Evolutionary conservation across 192 early-diverging fungal species (phyloP).

Genomic region (Backusella luteola): DNA sequence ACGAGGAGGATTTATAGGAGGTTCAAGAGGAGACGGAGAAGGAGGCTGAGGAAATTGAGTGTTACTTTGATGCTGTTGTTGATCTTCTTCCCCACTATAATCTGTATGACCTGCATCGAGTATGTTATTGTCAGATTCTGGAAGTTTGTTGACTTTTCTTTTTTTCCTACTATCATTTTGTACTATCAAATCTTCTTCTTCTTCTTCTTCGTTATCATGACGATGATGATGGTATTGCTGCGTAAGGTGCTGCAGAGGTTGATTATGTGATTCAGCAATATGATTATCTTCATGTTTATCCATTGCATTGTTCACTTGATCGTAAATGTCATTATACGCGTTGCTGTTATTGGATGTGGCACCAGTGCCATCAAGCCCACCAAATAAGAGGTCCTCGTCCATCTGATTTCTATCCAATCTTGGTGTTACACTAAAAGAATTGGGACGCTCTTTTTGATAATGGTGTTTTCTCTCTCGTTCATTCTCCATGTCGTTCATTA

Average conservation of each 20-base stretch:
- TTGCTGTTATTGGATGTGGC: too few species aligned
- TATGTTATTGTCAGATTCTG: not conserved
- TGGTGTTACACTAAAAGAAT: not conserved
- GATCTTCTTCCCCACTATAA: not conserved
- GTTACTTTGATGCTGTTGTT: not conserved
- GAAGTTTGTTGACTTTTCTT: not conserved
- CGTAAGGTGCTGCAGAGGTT: not conserved
- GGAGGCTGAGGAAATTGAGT: not conserved
- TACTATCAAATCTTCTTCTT: not conserved
- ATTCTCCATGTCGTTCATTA: not conserved
- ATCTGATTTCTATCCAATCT: not conserved
- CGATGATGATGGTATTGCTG: not conserved
- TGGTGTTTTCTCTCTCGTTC: not conserved
- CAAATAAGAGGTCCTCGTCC: not conserved
- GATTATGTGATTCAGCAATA: not conserved
- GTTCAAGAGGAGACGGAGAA: not conserved
- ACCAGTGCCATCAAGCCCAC: not conserved
- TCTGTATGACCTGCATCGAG: not conserved
- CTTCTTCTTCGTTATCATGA: not conserved
- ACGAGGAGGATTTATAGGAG: not conserved
- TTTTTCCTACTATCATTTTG: not conserved
- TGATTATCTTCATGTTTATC: not conserved
- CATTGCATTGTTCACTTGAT: not conserved
- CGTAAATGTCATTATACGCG: not conserved
- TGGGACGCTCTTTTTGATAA: not conserved